Percentiles rank a stretch among this genome's conserved stretches.
These are phyloP conservation scores for Toxoplasma gondii DNA, from an alignment of 169 alveolate species.

Conservation along the genomic window DNA sequence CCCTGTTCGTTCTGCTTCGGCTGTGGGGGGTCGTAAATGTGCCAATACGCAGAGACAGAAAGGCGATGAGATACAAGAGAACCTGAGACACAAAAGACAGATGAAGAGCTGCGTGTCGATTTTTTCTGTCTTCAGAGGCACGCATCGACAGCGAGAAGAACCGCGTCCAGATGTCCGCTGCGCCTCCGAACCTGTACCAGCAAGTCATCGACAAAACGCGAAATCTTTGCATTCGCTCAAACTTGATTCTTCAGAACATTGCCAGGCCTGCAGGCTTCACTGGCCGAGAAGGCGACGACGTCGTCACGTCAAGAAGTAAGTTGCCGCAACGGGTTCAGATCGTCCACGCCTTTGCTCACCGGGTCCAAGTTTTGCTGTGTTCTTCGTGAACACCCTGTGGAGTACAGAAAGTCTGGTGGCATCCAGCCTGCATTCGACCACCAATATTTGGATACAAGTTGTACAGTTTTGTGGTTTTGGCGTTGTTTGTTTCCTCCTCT, in stretches of 20 bases:
- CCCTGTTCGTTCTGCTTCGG: too few relatives aligned
- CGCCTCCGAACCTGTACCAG: slow-evolving; percentile 87
- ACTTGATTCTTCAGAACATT: slow-evolving; percentile 59
- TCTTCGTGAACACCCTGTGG: neutral
- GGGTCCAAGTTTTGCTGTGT: neutral
- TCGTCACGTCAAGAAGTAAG: neutral
- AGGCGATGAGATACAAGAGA: too few relatives aligned
- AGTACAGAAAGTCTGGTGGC: too few relatives aligned
- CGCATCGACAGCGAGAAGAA: slow-evolving; percentile 91
- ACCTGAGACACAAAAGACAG: neutral
- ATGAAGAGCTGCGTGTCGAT: neutral
- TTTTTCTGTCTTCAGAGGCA: slow-evolving; percentile 79
- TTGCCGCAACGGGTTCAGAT: neutral
- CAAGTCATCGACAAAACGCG: slow-evolving; percentile 76
- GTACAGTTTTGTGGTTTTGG: too few relatives aligned
- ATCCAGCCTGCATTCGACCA: too few relatives aligned
- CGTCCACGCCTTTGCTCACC: neutral
- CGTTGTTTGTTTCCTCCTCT: too few relatives aligned
- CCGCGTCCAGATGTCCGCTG: slow-evolving; percentile 90
- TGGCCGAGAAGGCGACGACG: slow-evolving; percentile 2
- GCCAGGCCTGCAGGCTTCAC: slow-evolving; percentile 48
- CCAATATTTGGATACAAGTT: too few relatives aligned
- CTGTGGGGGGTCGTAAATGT: neutral
- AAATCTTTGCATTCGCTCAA: slow-evolving; percentile 65
- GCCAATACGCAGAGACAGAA: too few relatives aligned